Evolutionary conservation across 345 rosid species (phyloP).

Genomic region (Cochlearia excelsa): DNA sequence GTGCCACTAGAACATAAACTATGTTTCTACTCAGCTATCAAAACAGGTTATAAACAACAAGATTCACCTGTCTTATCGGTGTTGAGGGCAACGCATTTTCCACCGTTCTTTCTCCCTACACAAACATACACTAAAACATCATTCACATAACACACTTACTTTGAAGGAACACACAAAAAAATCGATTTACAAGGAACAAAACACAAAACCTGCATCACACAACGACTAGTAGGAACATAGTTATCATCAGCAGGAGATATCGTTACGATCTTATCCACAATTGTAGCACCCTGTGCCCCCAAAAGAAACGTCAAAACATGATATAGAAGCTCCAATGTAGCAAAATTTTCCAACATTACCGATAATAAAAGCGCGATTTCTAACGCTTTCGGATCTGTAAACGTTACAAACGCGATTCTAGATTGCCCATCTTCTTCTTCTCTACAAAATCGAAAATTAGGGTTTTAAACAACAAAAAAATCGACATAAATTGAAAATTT

Average conservation of each 20-base stretch:
- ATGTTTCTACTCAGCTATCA: too few species aligned
- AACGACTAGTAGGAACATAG: conserved; percentile 45
- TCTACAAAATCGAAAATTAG: conserved; percentile 4
- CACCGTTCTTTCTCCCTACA: conserved; percentile 59
- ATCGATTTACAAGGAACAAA: not conserved
- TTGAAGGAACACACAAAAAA: not conserved
- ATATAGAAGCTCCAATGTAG: too few species aligned
- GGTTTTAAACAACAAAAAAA: conserved; percentile 11
- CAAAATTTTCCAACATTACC: conserved; percentile 26
- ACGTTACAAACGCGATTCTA: conserved; percentile 73
- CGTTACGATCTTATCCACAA: conserved; percentile 74
- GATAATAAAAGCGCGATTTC: conserved; percentile 86
- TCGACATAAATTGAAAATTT: not conserved
- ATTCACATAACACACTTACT: conserved; percentile 7
- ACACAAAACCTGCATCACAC: conserved; percentile 46
- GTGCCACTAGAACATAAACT: too few species aligned
- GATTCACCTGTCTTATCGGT: too few species aligned
- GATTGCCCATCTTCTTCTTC: conserved; percentile 55
- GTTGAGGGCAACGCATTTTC: conserved; percentile 38
- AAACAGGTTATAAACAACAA: too few species aligned
- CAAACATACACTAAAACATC: conserved; percentile 19
- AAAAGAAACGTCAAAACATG: not conserved
- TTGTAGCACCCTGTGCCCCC: conserved; percentile 73
- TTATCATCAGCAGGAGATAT: conserved; percentile 65
- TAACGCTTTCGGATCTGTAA: conserved; percentile 80